Conservation (phyloP, 2,329 filamentous ascomycete genomes). For the Diaporthe vaccinii region DNA sequence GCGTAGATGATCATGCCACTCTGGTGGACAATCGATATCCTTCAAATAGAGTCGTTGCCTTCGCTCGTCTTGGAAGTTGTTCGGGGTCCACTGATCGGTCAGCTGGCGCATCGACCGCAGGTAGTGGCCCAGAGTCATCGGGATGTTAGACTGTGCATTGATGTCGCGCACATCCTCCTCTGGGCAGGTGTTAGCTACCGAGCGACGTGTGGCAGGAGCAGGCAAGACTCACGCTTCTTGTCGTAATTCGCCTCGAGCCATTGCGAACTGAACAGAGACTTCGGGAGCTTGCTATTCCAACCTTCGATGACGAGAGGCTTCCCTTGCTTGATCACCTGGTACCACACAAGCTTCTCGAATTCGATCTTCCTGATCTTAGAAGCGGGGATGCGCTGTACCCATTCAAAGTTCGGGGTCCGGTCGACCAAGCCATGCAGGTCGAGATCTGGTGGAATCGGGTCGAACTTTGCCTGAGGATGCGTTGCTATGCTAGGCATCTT, state of each 20-base stretch:
- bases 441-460: constrained; percentile 88
- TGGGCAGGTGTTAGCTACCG: constrained; percentile 53
- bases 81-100: constrained; percentile 82
- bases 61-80: constrained; percentile 82
- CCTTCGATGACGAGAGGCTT: constrained; percentile 93
- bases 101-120: constrained; percentile 87
- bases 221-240: constrained; percentile 75
- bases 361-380: constrained; percentile 82
- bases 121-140: constrained; percentile 91
- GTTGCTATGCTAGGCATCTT: constrained; percentile 78
- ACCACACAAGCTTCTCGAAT: constrained; percentile 87
- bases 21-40: constrained; percentile 92
- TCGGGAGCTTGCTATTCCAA: constrained; percentile 82
- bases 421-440: constrained; percentile 84
- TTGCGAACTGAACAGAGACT: constrained; percentile 80
- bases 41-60: constrained; percentile 94
- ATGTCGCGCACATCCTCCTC: constrained; percentile 90
- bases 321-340: constrained; percentile 87
- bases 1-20: constrained; percentile 86
- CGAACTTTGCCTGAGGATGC: constrained; percentile 89
- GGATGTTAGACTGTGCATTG: constrained; percentile 77
- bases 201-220: neutral
- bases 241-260: constrained; percentile 87
- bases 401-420: constrained; percentile 85
- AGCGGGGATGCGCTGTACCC: constrained; percentile 83